A percentile compares a stretch with the other conserved stretches of the same genome.
phyloP scores from a whole-genome alignment of 1,139 yeast species.

The Yamadazyma epiphylla region DNA sequence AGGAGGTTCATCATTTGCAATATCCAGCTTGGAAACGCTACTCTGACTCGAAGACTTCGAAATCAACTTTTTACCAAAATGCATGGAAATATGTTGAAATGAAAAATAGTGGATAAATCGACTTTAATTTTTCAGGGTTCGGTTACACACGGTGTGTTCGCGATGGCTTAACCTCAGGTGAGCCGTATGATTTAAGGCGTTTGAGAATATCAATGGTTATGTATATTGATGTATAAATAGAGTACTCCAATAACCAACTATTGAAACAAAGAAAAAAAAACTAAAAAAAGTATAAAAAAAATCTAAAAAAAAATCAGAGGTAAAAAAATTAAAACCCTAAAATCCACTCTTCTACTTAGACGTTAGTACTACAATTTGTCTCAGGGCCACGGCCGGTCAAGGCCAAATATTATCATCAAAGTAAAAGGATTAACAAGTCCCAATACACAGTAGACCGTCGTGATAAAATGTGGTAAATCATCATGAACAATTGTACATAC shows the following conservation, averaged over 20 bases:
- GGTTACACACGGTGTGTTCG: not conserved
- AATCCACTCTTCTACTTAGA: too few species aligned
- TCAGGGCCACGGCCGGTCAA: constrained; percentile 99
- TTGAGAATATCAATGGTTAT: too few species aligned
- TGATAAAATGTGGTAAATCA: constrained; percentile 85
- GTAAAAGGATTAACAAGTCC: constrained; percentile 69
- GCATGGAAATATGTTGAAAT: not conserved
- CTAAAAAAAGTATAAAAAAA: too few species aligned
- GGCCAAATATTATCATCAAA: constrained; percentile 91
- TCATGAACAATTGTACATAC: constrained; percentile 58
- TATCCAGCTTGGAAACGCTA: too few species aligned
- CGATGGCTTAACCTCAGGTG: too few species aligned
- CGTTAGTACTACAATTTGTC: constrained; percentile 5
- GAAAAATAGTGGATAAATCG: not conserved
- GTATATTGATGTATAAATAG: too few species aligned
- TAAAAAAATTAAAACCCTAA: too few species aligned
- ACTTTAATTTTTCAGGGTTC: not conserved
- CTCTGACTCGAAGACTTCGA: constrained; percentile 1
- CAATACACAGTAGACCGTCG: constrained; percentile 99
- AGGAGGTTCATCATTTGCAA: constrained; percentile 10
- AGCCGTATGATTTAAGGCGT: too few species aligned
- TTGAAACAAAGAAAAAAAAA: too few species aligned
- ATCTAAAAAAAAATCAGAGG: too few species aligned
- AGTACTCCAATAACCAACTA: too few species aligned
- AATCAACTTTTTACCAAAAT: not conserved